Conservation (phyloP, 768 basidiomycete genomes). For the Kwoniella shandongensis region DNA sequence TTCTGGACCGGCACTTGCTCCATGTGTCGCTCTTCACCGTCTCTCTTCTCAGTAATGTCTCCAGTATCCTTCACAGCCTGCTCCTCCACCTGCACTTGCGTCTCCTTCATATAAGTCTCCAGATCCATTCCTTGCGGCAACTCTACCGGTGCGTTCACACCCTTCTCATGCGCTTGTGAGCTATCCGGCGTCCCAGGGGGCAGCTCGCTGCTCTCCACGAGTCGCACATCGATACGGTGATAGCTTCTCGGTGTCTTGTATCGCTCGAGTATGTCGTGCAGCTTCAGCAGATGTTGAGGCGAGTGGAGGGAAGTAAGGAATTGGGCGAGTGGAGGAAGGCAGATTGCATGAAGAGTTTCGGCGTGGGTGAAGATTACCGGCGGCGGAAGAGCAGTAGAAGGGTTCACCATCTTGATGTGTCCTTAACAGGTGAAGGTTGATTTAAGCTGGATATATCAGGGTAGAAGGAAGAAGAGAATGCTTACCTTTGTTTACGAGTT, state of each 20-base stretch:
- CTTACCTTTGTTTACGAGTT: neutral
- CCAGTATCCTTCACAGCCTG: neutral
- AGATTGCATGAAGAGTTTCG: conserved; percentile 38
- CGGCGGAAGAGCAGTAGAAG: conserved; percentile 21
- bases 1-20: too few species aligned
- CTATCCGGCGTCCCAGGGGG: conserved; percentile 22
- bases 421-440: too few species aligned
- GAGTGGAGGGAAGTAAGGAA: conserved; percentile 25
- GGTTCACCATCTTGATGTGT: too few species aligned
- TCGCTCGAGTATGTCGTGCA: conserved; percentile 35
- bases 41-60: neutral
- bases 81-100: neutral
- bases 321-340: conserved; percentile 35
- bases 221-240: conserved; percentile 37
- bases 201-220: conserved; percentile 35
- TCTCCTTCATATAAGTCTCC: neutral
- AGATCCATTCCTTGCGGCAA: neutral
- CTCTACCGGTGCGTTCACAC: neutral
- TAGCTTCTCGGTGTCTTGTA: conserved; percentile 38
- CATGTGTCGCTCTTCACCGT: neutral
- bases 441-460: too few species aligned
- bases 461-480: neutral
- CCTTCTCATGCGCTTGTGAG: neutral
- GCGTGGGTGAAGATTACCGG: conserved; percentile 29
- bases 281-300: conserved; percentile 33